Evolutionary conservation across 1,284 basidiomycete species (phyloP).

Genomic region (Athelia psychrophila): DNA sequence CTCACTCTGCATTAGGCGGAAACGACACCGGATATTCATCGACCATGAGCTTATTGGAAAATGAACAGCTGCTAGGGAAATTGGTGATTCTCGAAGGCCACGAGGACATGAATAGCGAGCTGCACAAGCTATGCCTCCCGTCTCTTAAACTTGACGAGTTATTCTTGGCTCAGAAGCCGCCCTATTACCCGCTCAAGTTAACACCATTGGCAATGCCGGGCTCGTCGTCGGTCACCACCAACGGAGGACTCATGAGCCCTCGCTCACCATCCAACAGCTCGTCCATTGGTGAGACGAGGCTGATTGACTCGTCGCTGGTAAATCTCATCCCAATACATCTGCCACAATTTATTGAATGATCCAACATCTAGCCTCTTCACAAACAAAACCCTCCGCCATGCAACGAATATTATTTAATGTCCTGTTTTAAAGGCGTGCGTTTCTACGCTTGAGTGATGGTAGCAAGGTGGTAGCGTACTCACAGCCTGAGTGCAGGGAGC

Average conservation of each 20-base stretch:
- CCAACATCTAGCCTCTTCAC: conserved; percentile 40
- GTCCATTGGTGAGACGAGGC: conserved; percentile 30
- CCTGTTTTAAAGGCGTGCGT: conserved; percentile 72
- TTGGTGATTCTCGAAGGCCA: conserved; percentile 57
- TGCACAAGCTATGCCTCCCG: conserved; percentile 50
- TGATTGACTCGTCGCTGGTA: conserved; percentile 55
- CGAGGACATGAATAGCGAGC: conserved; percentile 40
- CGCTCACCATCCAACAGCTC: conserved; percentile 42
- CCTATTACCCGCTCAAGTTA: conserved; percentile 34
- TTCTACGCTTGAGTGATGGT: not conserved
- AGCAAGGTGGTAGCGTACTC: conserved; percentile 8
- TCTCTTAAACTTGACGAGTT: conserved; percentile 57
- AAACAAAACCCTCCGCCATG: conserved; percentile 73
- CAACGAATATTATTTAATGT: conserved; percentile 78
- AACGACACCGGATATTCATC: conserved; percentile 44
- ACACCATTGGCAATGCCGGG: conserved; percentile 18
- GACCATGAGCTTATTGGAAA: conserved; percentile 49
- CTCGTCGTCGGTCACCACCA: conserved; percentile 39
- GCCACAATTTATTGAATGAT: conserved; percentile 11
- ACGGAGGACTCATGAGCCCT: conserved; percentile 52
- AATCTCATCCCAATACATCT: conserved; percentile 15
- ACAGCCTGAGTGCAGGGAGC: conserved; percentile 43
- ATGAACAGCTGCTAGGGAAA: conserved; percentile 65
- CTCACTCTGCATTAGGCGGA: conserved; percentile 23
- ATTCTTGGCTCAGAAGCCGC: conserved; percentile 55